These are phyloP conservation scores for Trichoderma sp. DNA, from an alignment of 2,329 filamentous ascomycete genomes.

Conservation along the genomic window DNA sequence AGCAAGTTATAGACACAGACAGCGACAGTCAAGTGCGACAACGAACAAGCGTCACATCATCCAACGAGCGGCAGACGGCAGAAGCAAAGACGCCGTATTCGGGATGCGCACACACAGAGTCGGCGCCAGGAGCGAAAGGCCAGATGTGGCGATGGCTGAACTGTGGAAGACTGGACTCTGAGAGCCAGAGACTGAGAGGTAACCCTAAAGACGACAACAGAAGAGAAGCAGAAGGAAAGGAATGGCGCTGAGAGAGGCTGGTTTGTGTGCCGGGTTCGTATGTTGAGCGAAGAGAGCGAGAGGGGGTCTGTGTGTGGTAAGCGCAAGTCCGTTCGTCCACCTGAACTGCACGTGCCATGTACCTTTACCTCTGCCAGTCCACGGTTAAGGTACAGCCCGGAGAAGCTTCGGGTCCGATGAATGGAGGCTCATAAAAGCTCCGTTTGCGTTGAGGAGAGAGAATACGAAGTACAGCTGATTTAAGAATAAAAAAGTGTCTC, in stretches of 20 bases:
- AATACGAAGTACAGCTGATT: background rate
- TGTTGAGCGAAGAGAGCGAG: background rate
- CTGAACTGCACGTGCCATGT: background rate
- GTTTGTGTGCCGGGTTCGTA: slow-evolving; percentile 4
- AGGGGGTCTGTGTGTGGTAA: slow-evolving; percentile 11
- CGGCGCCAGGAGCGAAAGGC: background rate
- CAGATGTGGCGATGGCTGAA: background rate
- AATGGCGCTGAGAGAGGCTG: slow-evolving; percentile 9
- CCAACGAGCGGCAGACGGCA: slow-evolving; percentile 15
- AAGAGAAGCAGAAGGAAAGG: background rate
- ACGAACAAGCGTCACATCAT: slow-evolving; percentile 1
- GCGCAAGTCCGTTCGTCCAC: background rate
- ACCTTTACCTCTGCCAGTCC: background rate
- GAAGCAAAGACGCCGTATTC: background rate
- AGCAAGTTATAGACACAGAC: background rate
- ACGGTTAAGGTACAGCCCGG: background rate
- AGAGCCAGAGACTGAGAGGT: background rate
- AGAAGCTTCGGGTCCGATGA: slow-evolving; percentile 1
- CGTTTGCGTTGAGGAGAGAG: background rate
- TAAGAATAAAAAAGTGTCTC: background rate
- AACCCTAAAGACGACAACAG: background rate
- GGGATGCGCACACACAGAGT: background rate
- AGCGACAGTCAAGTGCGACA: background rate
- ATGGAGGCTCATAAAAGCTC: background rate
- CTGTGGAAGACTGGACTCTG: background rate